phyloP scores from a whole-genome alignment of 2,329 filamentous ascomycete genomes.

The Eutypella sp. region DNA sequence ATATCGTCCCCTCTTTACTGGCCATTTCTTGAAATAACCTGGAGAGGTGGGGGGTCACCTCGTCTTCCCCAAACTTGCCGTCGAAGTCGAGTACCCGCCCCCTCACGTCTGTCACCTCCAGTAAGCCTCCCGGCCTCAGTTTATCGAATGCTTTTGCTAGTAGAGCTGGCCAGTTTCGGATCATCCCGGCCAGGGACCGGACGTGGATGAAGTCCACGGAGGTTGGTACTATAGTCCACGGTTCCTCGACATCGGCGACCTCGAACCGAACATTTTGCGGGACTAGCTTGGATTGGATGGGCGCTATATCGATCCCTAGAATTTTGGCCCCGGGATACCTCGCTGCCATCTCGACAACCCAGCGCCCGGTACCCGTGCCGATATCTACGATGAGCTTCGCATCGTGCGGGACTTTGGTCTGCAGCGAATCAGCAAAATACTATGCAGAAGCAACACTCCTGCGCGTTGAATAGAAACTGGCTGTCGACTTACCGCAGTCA shows the following conservation, averaged over 20 bases:
- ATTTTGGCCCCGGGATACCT: constrained; percentile 34
- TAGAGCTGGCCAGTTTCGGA: constrained; percentile 35
- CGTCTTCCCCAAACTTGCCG: constrained; percentile 25
- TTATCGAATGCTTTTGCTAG: constrained; percentile 33
- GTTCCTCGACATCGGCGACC: constrained; percentile 52
- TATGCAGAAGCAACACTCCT: too few relatives aligned
- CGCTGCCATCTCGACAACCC: constrained; percentile 38
- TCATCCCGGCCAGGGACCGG: constrained; percentile 40
- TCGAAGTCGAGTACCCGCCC: constrained; percentile 37
- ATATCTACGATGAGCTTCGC: constrained; percentile 34
- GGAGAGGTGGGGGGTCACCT: constrained; percentile 31
- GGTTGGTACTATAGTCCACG: constrained; percentile 28
- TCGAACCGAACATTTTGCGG: constrained; percentile 56
- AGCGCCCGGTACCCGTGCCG: constrained; percentile 37
- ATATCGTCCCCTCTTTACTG: constrained; percentile 30
- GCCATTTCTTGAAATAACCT: constrained; percentile 23
- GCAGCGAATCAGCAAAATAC: not conserved
- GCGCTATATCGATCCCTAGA: constrained; percentile 36
- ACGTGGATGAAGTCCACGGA: constrained; percentile 39
- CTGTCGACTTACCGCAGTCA: constrained; percentile 16
- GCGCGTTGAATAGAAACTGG: too few relatives aligned
- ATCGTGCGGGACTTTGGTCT: constrained; percentile 21
- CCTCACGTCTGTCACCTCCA: constrained; percentile 39
- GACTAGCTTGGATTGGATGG: constrained; percentile 38
- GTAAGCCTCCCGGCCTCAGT: constrained; percentile 38